Evolutionary conservation across 495 filamentous ascomycete species (phyloP).

Genomic region (Astrothelium subdiscretum): DNA sequence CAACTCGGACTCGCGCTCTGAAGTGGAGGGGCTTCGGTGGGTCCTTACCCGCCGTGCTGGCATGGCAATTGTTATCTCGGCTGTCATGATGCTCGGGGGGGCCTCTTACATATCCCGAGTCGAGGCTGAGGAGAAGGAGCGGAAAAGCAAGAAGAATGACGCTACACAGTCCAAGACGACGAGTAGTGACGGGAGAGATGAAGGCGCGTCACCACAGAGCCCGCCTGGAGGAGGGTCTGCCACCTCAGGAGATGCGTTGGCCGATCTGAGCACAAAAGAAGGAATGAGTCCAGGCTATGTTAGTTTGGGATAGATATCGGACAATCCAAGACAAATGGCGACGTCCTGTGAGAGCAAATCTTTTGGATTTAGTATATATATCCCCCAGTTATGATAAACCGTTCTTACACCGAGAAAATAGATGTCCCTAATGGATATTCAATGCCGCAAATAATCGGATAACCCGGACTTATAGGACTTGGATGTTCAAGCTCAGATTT

Average conservation of each 20-base stretch:
- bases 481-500: too few relatives aligned
- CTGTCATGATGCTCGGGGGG: constrained; percentile 20
- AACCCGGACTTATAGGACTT: too few relatives aligned
- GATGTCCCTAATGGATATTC: too few relatives aligned
- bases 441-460: too few relatives aligned
- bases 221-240: background rate
- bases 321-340: background rate
- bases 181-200: constrained; percentile 7
- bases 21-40: constrained; percentile 87
- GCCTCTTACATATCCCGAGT: constrained; percentile 1
- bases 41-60: constrained; percentile 78
- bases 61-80: constrained; percentile 49
- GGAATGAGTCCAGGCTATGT: constrained; percentile 13
- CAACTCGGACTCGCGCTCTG: constrained; percentile 74
- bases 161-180: background rate
- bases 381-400: too few relatives aligned
- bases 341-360: background rate
- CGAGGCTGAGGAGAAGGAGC: constrained; percentile 13
- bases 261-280: constrained; percentile 4
- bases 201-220: constrained; percentile 1
- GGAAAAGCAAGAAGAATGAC: constrained; percentile 16
- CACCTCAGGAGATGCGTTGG: constrained; percentile 8
- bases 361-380: too few relatives aligned
- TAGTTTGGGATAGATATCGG: constrained; percentile 8
- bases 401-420: too few relatives aligned